These are phyloP conservation scores for Cicer pinnatifidum DNA, from an alignment of 306 rosid species.

Conservation along the genomic window DNA sequence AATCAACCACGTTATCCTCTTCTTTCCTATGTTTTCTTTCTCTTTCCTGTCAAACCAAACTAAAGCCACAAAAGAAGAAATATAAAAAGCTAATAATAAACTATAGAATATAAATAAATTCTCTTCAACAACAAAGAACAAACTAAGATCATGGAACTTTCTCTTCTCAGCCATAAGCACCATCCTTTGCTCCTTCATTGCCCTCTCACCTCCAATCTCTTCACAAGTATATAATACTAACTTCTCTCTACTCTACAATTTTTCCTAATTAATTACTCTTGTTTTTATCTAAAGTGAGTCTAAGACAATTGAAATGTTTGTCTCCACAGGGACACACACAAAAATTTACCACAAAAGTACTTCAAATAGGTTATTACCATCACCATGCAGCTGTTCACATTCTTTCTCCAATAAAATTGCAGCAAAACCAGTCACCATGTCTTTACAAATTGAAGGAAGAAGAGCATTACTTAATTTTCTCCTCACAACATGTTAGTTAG, in stretches of 20 bases:
- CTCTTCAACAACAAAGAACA: neutral
- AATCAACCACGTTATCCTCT: slow-evolving; percentile 61
- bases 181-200: slow-evolving; percentile 52
- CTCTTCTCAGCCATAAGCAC: slow-evolving; percentile 57
- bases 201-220: slow-evolving; percentile 54
- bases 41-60: slow-evolving; percentile 31
- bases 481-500: slow-evolving; percentile 73
- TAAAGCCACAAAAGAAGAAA: neutral
- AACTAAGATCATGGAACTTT: slow-evolving; percentile 58
- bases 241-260: slow-evolving; percentile 42
- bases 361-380: slow-evolving; percentile 48
- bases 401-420: slow-evolving; percentile 48
- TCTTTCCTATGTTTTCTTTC: slow-evolving; percentile 31
- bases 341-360: slow-evolving; percentile 44
- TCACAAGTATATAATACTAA: slow-evolving; percentile 51
- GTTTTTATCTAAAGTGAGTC: slow-evolving; percentile 33
- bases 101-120: neutral
- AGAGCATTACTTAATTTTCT: slow-evolving; percentile 68
- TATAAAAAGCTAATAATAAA: slow-evolving; percentile 7
- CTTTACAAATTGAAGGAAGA: slow-evolving; percentile 67
- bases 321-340: slow-evolving; percentile 66
- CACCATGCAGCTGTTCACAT: slow-evolving; percentile 58
- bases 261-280: slow-evolving; percentile 28
- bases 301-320: slow-evolving; percentile 35
- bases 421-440: slow-evolving; percentile 45